Conservation (phyloP, 1,284 basidiomycete genomes). For the Ustilago hordei region DNA sequence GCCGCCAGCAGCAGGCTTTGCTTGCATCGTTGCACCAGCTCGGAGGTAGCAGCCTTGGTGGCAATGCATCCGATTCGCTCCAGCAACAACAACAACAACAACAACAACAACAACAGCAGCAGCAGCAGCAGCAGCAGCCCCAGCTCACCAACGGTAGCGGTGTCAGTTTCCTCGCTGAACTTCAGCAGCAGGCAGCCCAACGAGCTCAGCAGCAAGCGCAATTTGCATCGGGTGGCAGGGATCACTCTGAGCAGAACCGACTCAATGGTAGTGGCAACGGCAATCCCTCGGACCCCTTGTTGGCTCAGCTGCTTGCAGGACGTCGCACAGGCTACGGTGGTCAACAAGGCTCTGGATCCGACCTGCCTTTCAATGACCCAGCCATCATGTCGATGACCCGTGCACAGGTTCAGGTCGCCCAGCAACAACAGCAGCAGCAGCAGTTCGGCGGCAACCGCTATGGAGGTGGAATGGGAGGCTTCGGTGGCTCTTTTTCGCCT, state of each 20-base stretch:
- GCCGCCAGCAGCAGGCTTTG: slow-evolving; percentile 54
- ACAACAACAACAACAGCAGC: slow-evolving; percentile 24
- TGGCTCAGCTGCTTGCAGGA: slow-evolving; percentile 64
- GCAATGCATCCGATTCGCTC: slow-evolving; percentile 18
- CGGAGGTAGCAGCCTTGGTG: slow-evolving; percentile 20
- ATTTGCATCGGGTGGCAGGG: slow-evolving; percentile 24
- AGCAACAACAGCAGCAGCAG: slow-evolving; percentile 55
- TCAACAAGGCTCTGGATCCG: slow-evolving; percentile 25
- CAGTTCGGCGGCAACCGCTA: slow-evolving; percentile 41
- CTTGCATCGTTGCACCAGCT: slow-evolving; percentile 51
- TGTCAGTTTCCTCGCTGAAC: slow-evolving; percentile 44
- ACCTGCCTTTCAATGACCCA: slow-evolving; percentile 55
- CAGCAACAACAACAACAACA: slow-evolving; percentile 48
- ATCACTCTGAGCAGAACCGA: slow-evolving; percentile 25
- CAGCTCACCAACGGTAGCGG: slow-evolving; percentile 39
- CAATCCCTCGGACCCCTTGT: slow-evolving; percentile 56
- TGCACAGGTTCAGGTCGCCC: slow-evolving; percentile 51
- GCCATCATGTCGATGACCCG: slow-evolving; percentile 63
- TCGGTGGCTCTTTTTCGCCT: slow-evolving; percentile 39
- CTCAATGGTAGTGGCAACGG: slow-evolving; percentile 31
- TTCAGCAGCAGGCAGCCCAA: slow-evolving; percentile 48
- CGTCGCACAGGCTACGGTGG: slow-evolving; percentile 35
- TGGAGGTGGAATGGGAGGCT: slow-evolving; percentile 27
- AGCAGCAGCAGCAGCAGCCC: slow-evolving; percentile 34
- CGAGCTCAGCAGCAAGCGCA: slow-evolving; percentile 48